Percentiles rank a stretch among this genome's conserved stretches.
phyloP scores from a whole-genome alignment of 805 yeast genomes.

The Teunomyces stri region DNA sequence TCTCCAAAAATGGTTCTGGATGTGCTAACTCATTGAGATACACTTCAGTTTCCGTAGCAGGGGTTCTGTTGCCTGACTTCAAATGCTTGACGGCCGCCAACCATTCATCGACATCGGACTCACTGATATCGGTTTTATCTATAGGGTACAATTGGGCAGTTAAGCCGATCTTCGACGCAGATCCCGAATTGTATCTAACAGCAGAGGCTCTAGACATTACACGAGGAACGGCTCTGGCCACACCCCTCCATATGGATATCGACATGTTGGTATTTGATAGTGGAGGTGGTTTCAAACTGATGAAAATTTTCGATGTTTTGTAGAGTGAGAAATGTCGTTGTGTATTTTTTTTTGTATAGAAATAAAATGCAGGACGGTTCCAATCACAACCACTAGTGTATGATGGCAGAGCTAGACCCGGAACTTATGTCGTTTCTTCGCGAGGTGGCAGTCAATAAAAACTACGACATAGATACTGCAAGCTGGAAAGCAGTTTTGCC shows the following conservation, averaged over 20 bases:
- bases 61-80: slow-evolving; percentile 27
- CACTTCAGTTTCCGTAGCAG: slow-evolving; percentile 34
- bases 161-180: slow-evolving; percentile 14
- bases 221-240: slow-evolving; percentile 2
- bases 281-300: background rate
- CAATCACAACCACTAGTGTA: background rate
- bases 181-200: slow-evolving; percentile 12
- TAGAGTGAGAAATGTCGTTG: slow-evolving; percentile 4
- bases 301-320: slow-evolving; percentile 7
- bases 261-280: background rate
- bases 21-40: slow-evolving; percentile 38
- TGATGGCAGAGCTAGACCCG: background rate
- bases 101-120: slow-evolving; percentile 47
- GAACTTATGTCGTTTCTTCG: slow-evolving; percentile 1
- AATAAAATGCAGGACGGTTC: background rate
- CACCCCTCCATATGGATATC: slow-evolving; percentile 1
- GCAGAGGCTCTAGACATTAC: background rate
- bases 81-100: slow-evolving; percentile 41
- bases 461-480: background rate
- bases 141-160: slow-evolving; percentile 39
- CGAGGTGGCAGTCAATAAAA: background rate
- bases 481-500: slow-evolving; percentile 13
- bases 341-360: background rate
- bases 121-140: slow-evolving; percentile 35
- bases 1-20: slow-evolving; percentile 34